These are phyloP conservation scores for Boletus rubropictus DNA, from an alignment of 768 basidiomycete genomes.

Conservation along the genomic window DNA sequence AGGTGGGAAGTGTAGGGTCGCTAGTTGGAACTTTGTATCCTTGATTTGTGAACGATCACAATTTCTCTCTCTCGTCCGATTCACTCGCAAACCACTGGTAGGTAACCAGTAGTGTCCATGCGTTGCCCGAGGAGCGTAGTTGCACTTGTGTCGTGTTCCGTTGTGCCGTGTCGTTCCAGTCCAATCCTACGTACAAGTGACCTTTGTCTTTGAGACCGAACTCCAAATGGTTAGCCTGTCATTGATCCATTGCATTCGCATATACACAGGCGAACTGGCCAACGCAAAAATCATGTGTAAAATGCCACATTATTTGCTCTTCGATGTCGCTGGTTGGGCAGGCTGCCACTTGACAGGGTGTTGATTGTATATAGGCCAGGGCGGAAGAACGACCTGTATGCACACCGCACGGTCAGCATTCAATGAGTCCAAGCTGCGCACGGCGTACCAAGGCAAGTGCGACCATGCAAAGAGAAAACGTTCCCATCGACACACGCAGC, in stretches of 20 bases:
- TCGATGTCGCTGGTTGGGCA: conserved; percentile 17
- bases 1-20: conserved; percentile 22
- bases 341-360: conserved; percentile 22
- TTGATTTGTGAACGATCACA: conserved; percentile 15
- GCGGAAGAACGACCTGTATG: conserved; percentile 53
- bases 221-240: neutral
- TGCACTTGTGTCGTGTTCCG: too few species aligned
- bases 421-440: too few species aligned
- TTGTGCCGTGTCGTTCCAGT: too few species aligned
- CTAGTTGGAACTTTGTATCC: conserved; percentile 22
- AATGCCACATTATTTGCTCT: conserved; percentile 17
- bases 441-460: conserved; percentile 19
- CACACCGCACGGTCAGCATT: neutral
- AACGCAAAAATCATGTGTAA: neutral
- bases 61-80: neutral
- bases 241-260: neutral
- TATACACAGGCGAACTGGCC: neutral
- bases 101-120: too few species aligned
- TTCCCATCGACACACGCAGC: conserved; percentile 21
- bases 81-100: too few species aligned
- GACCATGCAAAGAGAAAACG: conserved; percentile 19
- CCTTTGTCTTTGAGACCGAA: neutral
- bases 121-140: neutral
- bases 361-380: conserved; percentile 49
- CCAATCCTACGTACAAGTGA: neutral